Conservation (phyloP, 1,284 basidiomycete species). For the Cryptococcus deneoformans region DNA sequence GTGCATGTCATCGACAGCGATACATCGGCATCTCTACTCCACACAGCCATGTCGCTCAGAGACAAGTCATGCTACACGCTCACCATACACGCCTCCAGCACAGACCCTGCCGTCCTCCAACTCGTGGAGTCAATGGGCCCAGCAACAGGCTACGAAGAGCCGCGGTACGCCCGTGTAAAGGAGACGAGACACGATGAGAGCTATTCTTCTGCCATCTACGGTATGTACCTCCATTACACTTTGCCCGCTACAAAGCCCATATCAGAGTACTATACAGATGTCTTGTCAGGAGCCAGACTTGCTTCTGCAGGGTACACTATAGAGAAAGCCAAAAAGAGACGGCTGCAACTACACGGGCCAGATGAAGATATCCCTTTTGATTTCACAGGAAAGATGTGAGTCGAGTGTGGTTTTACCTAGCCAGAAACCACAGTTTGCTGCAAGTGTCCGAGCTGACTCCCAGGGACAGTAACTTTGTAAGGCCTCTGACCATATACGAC, state of each 20-base stretch:
- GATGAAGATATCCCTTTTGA: slow-evolving; percentile 41
- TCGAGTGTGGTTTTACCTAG: background rate
- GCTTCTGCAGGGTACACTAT: slow-evolving; percentile 31
- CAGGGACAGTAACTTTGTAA: slow-evolving; percentile 9
- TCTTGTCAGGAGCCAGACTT: slow-evolving; percentile 38
- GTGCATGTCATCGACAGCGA: too few relatives aligned
- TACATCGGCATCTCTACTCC: background rate
- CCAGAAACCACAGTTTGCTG: background rate
- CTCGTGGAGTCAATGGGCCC: slow-evolving; percentile 22
- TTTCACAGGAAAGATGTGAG: slow-evolving; percentile 42
- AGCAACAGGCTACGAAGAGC: slow-evolving; percentile 4
- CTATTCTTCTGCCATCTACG: slow-evolving; percentile 36
- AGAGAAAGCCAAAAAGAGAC: slow-evolving; percentile 38
- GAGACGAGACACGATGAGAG: slow-evolving; percentile 29
- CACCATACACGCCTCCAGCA: slow-evolving; percentile 17
- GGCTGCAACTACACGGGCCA: slow-evolving; percentile 45
- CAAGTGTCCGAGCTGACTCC: slow-evolving; percentile 16
- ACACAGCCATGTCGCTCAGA: slow-evolving; percentile 32
- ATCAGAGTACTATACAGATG: slow-evolving; percentile 21
- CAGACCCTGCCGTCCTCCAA: slow-evolving; percentile 25
- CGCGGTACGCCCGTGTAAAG: slow-evolving; percentile 33
- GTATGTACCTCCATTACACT: slow-evolving; percentile 16
- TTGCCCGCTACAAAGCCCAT: background rate
- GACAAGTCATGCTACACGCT: slow-evolving; percentile 40
- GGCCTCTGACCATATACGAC: background rate